These are phyloP conservation scores for Neocatenulostroma microsporum DNA, from an alignment of 2,329 filamentous ascomycete genomes.

Conservation along the genomic window DNA sequence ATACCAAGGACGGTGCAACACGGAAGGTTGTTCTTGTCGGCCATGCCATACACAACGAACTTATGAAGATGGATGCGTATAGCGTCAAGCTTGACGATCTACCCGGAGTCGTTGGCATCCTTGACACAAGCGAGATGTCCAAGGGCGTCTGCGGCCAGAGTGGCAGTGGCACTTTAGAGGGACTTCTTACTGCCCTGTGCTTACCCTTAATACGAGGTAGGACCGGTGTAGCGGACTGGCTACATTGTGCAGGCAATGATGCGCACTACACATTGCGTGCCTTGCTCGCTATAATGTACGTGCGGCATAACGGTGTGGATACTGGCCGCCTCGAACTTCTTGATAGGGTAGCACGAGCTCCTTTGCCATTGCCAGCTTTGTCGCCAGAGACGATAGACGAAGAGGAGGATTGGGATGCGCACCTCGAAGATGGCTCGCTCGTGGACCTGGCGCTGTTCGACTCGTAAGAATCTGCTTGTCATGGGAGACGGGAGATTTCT, in stretches of 20 bases:
- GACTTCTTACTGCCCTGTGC: not conserved
- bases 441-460: too few species aligned
- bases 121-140: not conserved
- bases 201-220: not conserved
- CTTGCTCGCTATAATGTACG: not conserved
- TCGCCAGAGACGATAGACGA: too few species aligned
- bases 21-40: not conserved
- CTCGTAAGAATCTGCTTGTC: too few species aligned
- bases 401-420: not conserved
- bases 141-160: too few species aligned
- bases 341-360: not conserved
- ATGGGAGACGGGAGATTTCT: too few species aligned
- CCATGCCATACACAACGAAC: constrained; percentile 1
- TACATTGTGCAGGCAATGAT: constrained; percentile 1
- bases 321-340: not conserved
- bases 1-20: not conserved
- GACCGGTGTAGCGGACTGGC: not conserved
- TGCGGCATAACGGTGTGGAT: not conserved
- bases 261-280: constrained; percentile 1
- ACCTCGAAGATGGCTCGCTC: too few species aligned
- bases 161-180: not conserved
- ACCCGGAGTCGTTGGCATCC: not conserved
- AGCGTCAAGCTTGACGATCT: not conserved
- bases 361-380: not conserved
- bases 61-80: not conserved